Base-by-base conservation (phyloP, 2,329 filamentous ascomycete species). In the Diaporthe citri region DNA sequence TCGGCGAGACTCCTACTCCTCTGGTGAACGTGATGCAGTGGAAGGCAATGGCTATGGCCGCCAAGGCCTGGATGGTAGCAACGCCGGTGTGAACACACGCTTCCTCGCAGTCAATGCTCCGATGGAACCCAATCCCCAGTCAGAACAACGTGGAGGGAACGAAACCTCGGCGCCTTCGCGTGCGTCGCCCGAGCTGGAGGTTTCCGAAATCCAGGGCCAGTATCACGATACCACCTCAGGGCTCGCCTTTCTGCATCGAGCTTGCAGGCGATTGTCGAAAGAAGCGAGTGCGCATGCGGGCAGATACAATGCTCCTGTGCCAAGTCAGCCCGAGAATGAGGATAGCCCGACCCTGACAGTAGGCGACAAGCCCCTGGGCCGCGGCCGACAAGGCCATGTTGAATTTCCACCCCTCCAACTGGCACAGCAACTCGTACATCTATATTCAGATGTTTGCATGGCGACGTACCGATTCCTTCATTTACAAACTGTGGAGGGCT, bases 211-310 rank as follows among this genome's bases (percentile, higher is more conserved):
- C 15, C 86, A 88, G 76, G 88, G 88, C 2, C 88, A 91, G 70
- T 88, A 89, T 76, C 84, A 89, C n/a, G 89, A 89, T 13, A 86
- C 87, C 20, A 87, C 89, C 0, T 91, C 89, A 0, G 88, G 88
- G 0, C 82, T 90, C 4, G 88, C 88, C 1, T 91, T 91, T 74
- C 83, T 91, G 2, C 87, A 67, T 41, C 64, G 46, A 52, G 46
- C 64, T 4, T 67, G 46, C 64, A 52, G 64, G n/a, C 46, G 64
- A 4, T 22, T 67, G 22, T 67, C 64, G 12, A 67, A 67, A 28
- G 64, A 67, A 10, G 64, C 31, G 46, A 67, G 31, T 39, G 46
- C 64, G 4, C 64, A 67, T 46, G 46, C 64, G 2, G 31, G 64
- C 15, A 52, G 31, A 28, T 67, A 28, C 46, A 52, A 39, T 34